Conservation (phyloP, 257 asterid species). For the Solanum ossicruentum region DNA sequence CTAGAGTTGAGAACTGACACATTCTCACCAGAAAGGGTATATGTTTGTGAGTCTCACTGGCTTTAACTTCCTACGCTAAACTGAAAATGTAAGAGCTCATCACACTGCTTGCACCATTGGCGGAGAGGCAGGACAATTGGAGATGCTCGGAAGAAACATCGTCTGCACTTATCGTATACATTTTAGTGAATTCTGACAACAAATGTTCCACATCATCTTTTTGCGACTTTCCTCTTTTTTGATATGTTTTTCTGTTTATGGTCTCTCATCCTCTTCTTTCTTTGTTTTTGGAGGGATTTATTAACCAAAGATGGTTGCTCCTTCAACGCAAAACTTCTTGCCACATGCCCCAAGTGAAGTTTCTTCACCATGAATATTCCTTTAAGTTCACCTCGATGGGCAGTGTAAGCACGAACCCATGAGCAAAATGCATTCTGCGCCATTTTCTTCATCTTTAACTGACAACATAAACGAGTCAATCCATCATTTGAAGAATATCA, state of each 20-base stretch:
- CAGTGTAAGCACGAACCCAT: constrained; percentile 88
- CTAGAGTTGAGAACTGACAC: background rate
- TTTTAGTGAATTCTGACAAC: background rate
- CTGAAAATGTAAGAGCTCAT: background rate
- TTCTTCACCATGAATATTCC: constrained; percentile 71
- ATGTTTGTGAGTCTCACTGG: background rate
- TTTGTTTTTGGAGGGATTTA: constrained; percentile 56
- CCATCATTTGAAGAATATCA: background rate
- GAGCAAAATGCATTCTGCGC: constrained; percentile 75
- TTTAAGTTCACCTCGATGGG: constrained; percentile 94
- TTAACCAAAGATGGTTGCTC: constrained; percentile 80
- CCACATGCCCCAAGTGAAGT: constrained; percentile 88
- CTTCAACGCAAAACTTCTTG: constrained; percentile 78
- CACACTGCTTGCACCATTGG: background rate
- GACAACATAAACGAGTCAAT: constrained; percentile 8
- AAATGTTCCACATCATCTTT: background rate
- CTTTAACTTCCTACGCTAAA: background rate
- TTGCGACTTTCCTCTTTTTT: constrained; percentile 34
- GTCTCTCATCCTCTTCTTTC: constrained; percentile 70
- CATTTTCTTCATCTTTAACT: constrained; percentile 46
- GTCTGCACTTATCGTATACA: background rate
- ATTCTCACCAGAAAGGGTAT: background rate
- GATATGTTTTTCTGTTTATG: constrained; percentile 32
- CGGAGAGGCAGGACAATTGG: background rate
- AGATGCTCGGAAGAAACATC: background rate